Evolutionary conservation across 2,329 filamentous ascomycete species (phyloP).

Genomic region (Botrytis deweyae): DNA sequence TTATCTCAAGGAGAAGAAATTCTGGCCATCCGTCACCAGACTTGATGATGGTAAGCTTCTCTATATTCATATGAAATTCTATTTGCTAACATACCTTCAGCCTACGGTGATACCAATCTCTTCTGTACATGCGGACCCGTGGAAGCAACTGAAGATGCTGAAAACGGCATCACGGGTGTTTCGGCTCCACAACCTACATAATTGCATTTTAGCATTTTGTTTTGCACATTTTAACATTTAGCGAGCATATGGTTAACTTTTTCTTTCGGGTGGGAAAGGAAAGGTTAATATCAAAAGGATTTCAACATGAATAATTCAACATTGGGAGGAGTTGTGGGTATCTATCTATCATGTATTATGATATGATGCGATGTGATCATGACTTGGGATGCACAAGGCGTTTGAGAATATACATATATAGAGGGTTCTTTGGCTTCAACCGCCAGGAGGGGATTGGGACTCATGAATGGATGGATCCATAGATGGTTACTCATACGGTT

Average conservation of each 20-base stretch:
- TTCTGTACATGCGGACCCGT: constrained; percentile 94
- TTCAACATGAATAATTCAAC: constrained; percentile 22
- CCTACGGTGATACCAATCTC: constrained; percentile 86
- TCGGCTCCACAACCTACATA: constrained; percentile 33
- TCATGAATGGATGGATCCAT: not conserved
- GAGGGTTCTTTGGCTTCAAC: constrained; percentile 19
- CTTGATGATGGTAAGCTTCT: constrained; percentile 76
- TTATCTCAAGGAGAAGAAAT: constrained; percentile 91
- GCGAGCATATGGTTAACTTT: constrained; percentile 5
- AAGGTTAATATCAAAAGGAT: constrained; percentile 12
- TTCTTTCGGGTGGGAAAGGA: constrained; percentile 12
- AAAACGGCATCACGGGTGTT: constrained; percentile 34
- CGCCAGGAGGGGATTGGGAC: constrained; percentile 1
- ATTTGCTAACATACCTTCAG: constrained; percentile 45
- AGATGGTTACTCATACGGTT: not conserved
- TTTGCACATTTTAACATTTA: constrained; percentile 20
- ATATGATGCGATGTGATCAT: constrained; percentile 12
- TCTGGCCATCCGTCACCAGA: constrained; percentile 87
- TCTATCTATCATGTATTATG: constrained; percentile 15
- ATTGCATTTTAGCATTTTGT: constrained; percentile 12
- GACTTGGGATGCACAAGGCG: constrained; percentile 15
- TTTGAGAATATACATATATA: constrained; percentile 14
- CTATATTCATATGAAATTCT: constrained; percentile 20
- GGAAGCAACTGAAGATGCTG: constrained; percentile 66
- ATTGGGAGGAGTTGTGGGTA: constrained; percentile 18